Conservation (phyloP, 2,329 filamentous ascomycete species). For the Microascus cirrosus region DNA sequence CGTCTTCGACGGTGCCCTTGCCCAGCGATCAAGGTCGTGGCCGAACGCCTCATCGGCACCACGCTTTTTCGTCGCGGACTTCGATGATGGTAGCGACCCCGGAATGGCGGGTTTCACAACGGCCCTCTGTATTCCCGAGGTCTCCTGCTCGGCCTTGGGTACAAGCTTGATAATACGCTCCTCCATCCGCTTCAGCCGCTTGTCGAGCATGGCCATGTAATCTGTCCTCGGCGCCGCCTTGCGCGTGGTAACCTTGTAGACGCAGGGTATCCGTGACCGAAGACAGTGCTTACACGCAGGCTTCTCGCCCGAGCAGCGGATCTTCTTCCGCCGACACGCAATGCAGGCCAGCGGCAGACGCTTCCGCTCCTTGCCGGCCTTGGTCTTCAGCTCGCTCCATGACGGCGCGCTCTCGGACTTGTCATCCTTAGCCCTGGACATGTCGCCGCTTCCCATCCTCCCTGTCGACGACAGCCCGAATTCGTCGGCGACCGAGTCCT, state of each 20-base stretch:
- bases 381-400: constrained; percentile 79
- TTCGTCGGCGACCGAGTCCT: constrained; percentile 45
- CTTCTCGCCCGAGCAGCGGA: constrained; percentile 94
- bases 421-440: constrained; percentile 43
- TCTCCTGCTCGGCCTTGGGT: constrained; percentile 70
- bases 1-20: constrained; percentile 44
- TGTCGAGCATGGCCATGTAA: constrained; percentile 99
- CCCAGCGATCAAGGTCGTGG: constrained; percentile 71
- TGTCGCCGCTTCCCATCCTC: constrained; percentile 38
- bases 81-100: constrained; percentile 35
- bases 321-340: constrained; percentile 92
- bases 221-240: constrained; percentile 92
- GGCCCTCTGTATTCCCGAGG: constrained; percentile 61
- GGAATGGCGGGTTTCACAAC: constrained; percentile 71
- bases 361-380: constrained; percentile 93
- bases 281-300: constrained; percentile 95
- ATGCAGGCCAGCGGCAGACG: constrained; percentile 88
- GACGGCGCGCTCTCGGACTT: constrained; percentile 49
- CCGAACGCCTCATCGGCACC: constrained; percentile 81
- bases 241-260: constrained; percentile 92
- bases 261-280: constrained; percentile 84
- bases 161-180: constrained; percentile 94
- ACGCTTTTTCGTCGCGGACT: constrained; percentile 63
- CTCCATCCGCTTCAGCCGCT: constrained; percentile 92
- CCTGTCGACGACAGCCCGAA: constrained; percentile 39